Evolutionary conservation across 2,329 filamentous ascomycete species (phyloP), one percentile per base, ranked within the genome.

Genomic region (Lecanicillium sp.): DNA sequence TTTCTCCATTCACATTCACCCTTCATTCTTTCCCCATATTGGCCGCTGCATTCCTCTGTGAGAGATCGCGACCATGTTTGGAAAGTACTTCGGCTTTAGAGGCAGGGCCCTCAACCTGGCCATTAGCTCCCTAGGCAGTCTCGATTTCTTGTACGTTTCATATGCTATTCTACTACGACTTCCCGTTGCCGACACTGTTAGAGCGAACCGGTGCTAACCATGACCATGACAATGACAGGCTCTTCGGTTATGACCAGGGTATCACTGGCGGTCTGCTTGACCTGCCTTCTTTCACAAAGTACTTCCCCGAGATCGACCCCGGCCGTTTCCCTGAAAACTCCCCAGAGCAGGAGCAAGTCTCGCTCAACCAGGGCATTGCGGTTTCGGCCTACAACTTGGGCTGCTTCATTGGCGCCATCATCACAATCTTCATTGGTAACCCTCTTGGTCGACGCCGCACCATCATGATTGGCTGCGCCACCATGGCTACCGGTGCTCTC

Each of bases 221-320:
- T n/a, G n/a, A n/a, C n/a, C n/a, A n/a, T n/a, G n/a, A n/a, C n/a
- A 6, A 29, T 17, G 3, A 15, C 18, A 44, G 39, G 27, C 39
- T 41, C 14, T 41, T 41, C 19, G 39, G 39, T 19, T 41, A 41
- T 29, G 79, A 83, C 58, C 77, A 80, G 57, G 75, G 79, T 49
- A 77, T 83, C 3, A 83, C 81, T 65, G 79, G 77, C 31, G 76
- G 75, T 41, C 72, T 87, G 40, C 66, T 87, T 39, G 82, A 79
- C 3, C 68, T 86, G 3, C 56, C 59, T 9, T 58, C 74, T 48
- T 75, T 77, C 47, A 61, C 72, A 11, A 37, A 46, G 3, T 73
- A 65, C 52, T 77, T 77, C 57, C 50, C 71, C 33, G 74, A 72
- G 3, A 57, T 14, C 45, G 58, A 64, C 5, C 55, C 67, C 3